A percentile compares a stretch with the other conserved stretches of the same genome.
These are phyloP conservation scores for Wickerhamomyces sp. DNA, from an alignment of 1,139 yeast genomes.

Conservation along the genomic window DNA sequence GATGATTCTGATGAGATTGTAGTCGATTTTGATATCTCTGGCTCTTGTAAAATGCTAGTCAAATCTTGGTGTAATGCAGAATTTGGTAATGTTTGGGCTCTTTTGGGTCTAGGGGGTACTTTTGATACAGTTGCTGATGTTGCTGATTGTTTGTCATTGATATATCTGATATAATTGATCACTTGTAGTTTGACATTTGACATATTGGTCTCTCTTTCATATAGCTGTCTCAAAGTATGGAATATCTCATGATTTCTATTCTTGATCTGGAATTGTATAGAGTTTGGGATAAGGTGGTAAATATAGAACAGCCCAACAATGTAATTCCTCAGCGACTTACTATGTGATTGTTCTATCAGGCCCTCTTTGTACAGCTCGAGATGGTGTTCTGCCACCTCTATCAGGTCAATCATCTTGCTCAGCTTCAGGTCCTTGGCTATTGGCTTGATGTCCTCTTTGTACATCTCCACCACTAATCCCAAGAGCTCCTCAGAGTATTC, in stretches of 20 bases:
- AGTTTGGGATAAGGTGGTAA: conserved; percentile 31
- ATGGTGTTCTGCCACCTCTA: conserved; percentile 28
- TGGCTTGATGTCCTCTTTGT: conserved; percentile 26
- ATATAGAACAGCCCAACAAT: conserved; percentile 32
- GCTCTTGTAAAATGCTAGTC: conserved; percentile 5
- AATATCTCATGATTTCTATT: conserved; percentile 34
- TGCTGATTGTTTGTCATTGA: conserved; percentile 17
- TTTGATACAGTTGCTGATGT: background rate
- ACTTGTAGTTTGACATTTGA: conserved; percentile 31
- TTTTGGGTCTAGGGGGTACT: conserved; percentile 3
- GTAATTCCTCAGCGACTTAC: conserved; percentile 23
- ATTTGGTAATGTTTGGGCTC: conserved; percentile 19
- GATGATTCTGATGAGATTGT: conserved; percentile 2
- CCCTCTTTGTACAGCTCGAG: conserved; percentile 25
- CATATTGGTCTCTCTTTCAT: conserved; percentile 32
- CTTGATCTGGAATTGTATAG: conserved; percentile 34
- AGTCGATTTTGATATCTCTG: background rate
- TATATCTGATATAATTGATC: conserved; percentile 26
- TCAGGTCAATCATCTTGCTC: conserved; percentile 27
- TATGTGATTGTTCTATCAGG: conserved; percentile 10
- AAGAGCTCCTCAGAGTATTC: conserved; percentile 32
- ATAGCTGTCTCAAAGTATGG: conserved; percentile 28
- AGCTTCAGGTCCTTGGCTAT: conserved; percentile 24
- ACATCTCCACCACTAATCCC: conserved; percentile 24
- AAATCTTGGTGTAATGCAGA: conserved; percentile 12